Conservation (phyloP, 331 rosid species). For the Pyracantha coccinea region DNA sequence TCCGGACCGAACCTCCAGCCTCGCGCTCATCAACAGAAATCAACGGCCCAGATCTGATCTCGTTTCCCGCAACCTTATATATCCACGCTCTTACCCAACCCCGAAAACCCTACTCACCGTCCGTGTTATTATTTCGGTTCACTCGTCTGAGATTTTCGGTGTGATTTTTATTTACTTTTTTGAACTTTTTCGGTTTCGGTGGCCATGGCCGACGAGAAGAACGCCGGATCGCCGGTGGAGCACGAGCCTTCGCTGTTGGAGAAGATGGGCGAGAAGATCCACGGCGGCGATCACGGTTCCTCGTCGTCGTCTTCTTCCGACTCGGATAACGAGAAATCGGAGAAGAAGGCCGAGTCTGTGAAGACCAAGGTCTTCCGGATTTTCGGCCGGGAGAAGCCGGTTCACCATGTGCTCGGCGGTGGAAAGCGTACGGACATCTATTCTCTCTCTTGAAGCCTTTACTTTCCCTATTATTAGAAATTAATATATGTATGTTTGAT, state of each 20-base stretch:
- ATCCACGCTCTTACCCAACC: background rate
- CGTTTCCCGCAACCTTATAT: conserved; percentile 25
- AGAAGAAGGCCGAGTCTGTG: background rate
- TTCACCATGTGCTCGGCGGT: conserved; percentile 75
- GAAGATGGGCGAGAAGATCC: conserved; percentile 67
- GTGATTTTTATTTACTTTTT: background rate
- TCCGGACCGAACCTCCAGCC: conserved; percentile 20
- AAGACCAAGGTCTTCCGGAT: conserved; percentile 61
- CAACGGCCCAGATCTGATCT: conserved; percentile 26
- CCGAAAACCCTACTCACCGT: conserved; percentile 11
- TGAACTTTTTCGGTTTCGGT: conserved; percentile 7
- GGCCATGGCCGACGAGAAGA: conserved; percentile 60
- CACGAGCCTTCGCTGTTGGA: conserved; percentile 29
- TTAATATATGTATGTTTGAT: background rate
- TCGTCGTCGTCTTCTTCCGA: conserved; percentile 55
- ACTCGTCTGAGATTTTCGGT: background rate
- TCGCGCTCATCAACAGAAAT: background rate
- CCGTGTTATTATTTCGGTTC: background rate
- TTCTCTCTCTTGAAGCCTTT: background rate
- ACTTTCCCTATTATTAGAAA: background rate
- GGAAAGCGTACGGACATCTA: conserved; percentile 64
- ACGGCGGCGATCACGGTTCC: conserved; percentile 33
- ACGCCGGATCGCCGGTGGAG: conserved; percentile 29
- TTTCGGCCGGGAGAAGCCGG: conserved; percentile 78
- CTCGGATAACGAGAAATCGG: conserved; percentile 38